Percentiles rank a stretch among this genome's conserved stretches.
Evolutionary conservation across 2,329 filamentous ascomycete genomes (phyloP).

Genomic region (Beauveria asiatica): DNA sequence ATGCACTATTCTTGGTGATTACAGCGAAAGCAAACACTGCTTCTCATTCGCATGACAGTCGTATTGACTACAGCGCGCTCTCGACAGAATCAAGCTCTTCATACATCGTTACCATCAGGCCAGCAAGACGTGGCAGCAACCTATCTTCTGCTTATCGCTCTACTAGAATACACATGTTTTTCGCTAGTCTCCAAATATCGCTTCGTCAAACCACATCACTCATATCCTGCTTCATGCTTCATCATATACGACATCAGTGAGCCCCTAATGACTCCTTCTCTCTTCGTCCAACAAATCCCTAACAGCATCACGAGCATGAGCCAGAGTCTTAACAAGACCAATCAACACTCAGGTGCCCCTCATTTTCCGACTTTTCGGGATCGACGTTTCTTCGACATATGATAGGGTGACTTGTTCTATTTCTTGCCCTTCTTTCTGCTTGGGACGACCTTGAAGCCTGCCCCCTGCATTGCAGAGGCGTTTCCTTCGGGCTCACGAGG

Average conservation of each 20-base stretch:
- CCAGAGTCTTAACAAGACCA: neutral
- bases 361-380: neutral
- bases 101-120: neutral
- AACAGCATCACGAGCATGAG: neutral
- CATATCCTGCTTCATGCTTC: neutral
- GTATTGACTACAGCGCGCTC: neutral
- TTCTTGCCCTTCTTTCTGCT: conserved; percentile 88
- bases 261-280: too few species aligned
- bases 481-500: conserved; percentile 30
- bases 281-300: neutral
- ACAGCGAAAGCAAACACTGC: neutral
- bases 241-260: conserved; percentile 1
- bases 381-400: conserved; percentile 11
- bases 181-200: neutral
- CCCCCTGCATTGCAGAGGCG: conserved; percentile 31
- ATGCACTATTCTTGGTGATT: neutral
- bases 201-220: conserved; percentile 1
- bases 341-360: neutral
- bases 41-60: neutral
- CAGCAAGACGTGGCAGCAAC: neutral
- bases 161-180: neutral
- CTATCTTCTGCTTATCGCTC: neutral
- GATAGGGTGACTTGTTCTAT: conserved; percentile 27
- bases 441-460: conserved; percentile 82
- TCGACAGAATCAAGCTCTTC: neutral